Evolutionary conservation across 345 rosid genomes (phyloP), one percentile per base, ranked within the genome.

Genomic region (Ceriops decandra): DNA sequence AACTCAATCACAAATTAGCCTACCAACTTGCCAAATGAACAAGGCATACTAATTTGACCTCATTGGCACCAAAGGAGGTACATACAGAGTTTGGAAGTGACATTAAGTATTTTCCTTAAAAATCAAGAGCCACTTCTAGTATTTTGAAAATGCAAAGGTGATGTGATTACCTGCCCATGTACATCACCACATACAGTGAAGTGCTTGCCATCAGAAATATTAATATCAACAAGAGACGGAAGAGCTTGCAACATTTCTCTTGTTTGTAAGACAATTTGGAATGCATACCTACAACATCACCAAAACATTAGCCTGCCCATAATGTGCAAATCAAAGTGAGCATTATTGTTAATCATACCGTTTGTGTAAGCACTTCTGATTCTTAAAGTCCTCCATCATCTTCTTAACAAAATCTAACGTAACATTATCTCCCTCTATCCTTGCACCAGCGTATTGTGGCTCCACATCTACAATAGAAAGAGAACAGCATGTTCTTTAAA

Each of bases 131-230:
- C 52, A 46, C 31, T 20, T 67, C 26, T 38, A 28, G 22, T 26
- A 62, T 42, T 71, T 20, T 33, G 49, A 49, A 31, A 67, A 54
- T 67, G 33, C 31, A 38, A 7, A 60, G 26, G 64, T 28, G 58
- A 52, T 52, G 27, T 30, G 69, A 79, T 80, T 83, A 95, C 99
- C 98, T 95, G 98, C 67, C 99, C 99, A 78, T 95, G 99, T 38
- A 95, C 98, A 80, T 95, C 99, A 81, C 99, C 99, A 63, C 99
- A 95, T 66, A 95, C 96, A 0, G 98, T 91, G 74, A 91, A 84
- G 79, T 85, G 90, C 28, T 77, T 87, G 65, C 88, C 91, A 60
- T 83, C 77, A 35, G 97, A 90, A 72, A 95, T 83, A 66, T 47
- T 74, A 70, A 95, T 86, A 78, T 95, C 92, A 75, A 95, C 90